Percentiles rank a stretch among this genome's conserved stretches.
Conservation (phyloP, 176 grass and related monocot species). For the Panicum miliaceum region DNA sequence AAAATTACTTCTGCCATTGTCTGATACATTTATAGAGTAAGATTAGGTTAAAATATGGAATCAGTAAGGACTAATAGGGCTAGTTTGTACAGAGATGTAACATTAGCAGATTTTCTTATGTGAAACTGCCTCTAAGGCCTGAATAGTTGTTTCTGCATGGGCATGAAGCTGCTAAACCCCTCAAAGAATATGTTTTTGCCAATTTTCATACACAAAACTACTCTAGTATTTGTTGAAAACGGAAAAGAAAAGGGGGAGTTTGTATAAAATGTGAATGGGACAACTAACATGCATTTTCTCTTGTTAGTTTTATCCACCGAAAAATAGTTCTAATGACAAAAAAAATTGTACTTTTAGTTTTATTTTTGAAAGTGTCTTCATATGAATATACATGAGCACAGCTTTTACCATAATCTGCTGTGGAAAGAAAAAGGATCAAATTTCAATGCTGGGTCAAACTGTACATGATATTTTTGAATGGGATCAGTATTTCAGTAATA, state of each 20-base stretch:
- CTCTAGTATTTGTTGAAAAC: slow-evolving; percentile 24
- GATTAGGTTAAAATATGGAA: neutral
- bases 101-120: neutral
- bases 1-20: slow-evolving; percentile 26
- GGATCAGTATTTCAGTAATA: neutral
- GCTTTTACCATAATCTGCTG: neutral
- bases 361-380: neutral
- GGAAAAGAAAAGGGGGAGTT: neutral
- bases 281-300: neutral
- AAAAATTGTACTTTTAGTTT: neutral
- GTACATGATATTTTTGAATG: neutral
- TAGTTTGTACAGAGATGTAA: slow-evolving; percentile 17
- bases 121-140: neutral
- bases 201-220: neutral
- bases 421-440: neutral
- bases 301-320: neutral
- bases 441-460: neutral
- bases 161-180: neutral
- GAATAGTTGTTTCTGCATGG: slow-evolving; percentile 9
- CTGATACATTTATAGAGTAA: slow-evolving; percentile 25
- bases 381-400: neutral
- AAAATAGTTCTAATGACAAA: neutral
- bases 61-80: slow-evolving; percentile 4
- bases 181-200: neutral
- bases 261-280: slow-evolving; percentile 19